Evolutionary conservation across 345 rosid species (phyloP), one percentile per base, ranked within the genome.

Genomic region (Populus deltoides): DNA sequence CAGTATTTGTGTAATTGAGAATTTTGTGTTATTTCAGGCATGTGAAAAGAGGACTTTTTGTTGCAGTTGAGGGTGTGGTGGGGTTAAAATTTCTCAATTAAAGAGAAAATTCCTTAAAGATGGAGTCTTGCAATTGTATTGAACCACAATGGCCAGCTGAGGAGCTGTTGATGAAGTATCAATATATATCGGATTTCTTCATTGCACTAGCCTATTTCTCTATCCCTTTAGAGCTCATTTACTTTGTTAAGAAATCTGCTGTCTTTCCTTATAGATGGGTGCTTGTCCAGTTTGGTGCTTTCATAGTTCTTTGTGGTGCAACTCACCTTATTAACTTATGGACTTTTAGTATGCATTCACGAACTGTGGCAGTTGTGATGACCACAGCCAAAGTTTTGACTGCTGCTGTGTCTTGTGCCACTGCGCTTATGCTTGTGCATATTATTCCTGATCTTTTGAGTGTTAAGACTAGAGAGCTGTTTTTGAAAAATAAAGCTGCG

Each of bases 251-350:
- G 89, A 94, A 97, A 83, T 97, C 99, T 29, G 86, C 97, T 0
- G 92, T 94, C 25, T 94, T 97, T 70, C 98, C 99, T 4, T 97
- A 97, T 76, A 81, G 92, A 87, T 97, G 99, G 98, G 99, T 97
- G 31, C 99, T 97, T 62, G 98, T 97, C 71, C 99, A 97, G 85
- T 97, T 97, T 55, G 99, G 99, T 63, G 99, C 98, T 77, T 97
- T 97, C 82, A 97, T 97, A 25, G 99, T 97, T 72, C 89, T 97
- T n/a, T 97, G 99, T 66, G 99, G 99, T 16, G 98, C 99, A 1
- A 94, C 99, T 0, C 99, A 97, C 82, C 93, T 97, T 59, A 97
- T 97, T 74, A 97, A 79, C 88, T 77, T 94, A n/a, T 97, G 99
- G 98, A 94, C 99, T 55, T 97, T 92, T 78, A 74, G 75, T 2